Percentiles rank a stretch among this genome's conserved stretches.
Conservation (phyloP, 768 basidiomycete genomes). For the Naganishia randhawae region DNA sequence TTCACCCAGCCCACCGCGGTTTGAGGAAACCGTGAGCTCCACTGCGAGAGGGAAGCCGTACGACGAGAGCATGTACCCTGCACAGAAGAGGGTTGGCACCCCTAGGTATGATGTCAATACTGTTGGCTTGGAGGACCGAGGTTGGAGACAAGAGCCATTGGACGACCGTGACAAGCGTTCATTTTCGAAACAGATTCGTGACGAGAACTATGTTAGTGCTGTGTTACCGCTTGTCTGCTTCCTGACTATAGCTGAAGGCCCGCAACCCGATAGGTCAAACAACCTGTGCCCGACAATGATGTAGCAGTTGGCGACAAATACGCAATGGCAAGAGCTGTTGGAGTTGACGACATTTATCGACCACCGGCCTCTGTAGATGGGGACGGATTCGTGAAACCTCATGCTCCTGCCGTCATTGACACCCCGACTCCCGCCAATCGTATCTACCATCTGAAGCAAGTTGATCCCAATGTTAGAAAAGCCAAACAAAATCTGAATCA, state of each 20-base stretch:
- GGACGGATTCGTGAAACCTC: constrained; percentile 18
- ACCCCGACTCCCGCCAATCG: constrained; percentile 17
- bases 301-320: not conserved
- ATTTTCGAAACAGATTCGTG: not conserved
- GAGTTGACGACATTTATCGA: not conserved
- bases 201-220: too few relatives aligned
- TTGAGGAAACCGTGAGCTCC: not conserved
- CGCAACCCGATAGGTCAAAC: not conserved
- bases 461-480: constrained; percentile 8
- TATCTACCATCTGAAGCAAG: constrained; percentile 3
- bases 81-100: not conserved
- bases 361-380: not conserved
- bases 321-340: not conserved
- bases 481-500: too few relatives aligned
- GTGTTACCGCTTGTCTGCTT: too few relatives aligned
- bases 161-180: not conserved
- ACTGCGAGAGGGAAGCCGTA: not conserved
- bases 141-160: not conserved
- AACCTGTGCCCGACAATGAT: not conserved
- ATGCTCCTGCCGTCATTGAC: not conserved
- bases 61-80: not conserved
- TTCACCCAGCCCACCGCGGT: not conserved
- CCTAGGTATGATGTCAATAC: not conserved
- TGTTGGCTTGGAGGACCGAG: not conserved
- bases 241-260: too few relatives aligned